These are phyloP conservation scores for Sugiyamaella sp. DNA, from an alignment of 1,139 yeast species.

Conservation along the genomic window DNA sequence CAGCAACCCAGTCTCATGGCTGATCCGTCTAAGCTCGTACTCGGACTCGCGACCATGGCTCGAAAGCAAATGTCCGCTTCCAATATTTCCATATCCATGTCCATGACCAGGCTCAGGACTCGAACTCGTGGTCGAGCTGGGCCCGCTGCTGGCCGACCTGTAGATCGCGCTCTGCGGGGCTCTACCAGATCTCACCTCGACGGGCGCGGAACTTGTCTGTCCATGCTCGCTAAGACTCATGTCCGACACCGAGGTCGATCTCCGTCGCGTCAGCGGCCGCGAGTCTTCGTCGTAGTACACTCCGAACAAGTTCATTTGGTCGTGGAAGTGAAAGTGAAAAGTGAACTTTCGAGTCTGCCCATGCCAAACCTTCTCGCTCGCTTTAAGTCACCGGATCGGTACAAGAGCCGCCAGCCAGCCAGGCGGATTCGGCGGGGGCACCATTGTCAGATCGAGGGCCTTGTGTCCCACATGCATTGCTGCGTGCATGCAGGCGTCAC, in stretches of 20 bases:
- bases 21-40: neutral
- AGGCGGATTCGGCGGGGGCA: too few species aligned
- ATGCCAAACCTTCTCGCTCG: too few species aligned
- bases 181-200: neutral
- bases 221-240: neutral
- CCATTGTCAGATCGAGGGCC: constrained; percentile 4
- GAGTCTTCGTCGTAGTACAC: neutral
- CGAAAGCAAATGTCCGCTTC: too few species aligned
- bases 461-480: too few species aligned
- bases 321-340: too few species aligned
- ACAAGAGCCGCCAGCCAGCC: too few species aligned
- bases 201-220: neutral
- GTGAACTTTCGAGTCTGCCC: too few species aligned
- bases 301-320: neutral
- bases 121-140: neutral
- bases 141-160: constrained; percentile 1
- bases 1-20: neutral
- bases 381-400: too few species aligned
- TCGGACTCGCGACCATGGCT: neutral
- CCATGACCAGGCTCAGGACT: neutral
- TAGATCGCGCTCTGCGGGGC: neutral
- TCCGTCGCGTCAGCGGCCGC: neutral
- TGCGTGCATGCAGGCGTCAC: neutral
- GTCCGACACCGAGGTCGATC: neutral
- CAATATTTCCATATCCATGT: too few species aligned